Evolutionary conservation across 2,329 filamentous ascomycete genomes (phyloP), one percentile per base, ranked within the genome.

Genomic region (Macroventuria anomochaeta): DNA sequence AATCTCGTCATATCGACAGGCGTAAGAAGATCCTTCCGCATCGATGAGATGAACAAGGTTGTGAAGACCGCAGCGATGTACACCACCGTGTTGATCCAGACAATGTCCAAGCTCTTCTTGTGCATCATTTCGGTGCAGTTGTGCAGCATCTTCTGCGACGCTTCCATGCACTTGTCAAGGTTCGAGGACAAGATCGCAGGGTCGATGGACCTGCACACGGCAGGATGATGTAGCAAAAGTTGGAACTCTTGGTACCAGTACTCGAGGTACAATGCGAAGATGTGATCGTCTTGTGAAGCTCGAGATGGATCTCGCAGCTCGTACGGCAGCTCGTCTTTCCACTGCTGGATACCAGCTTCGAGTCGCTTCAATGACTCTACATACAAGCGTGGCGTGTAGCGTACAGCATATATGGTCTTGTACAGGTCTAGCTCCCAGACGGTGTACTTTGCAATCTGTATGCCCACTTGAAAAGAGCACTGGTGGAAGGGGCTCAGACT

Each of bases 1-100:
- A 93, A 76, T n/a, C 74, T 74, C 13, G 80, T 77, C 46, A 92
- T 76, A 52, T 90, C 85, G 1, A 79, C 78, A 0, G 79, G 74
- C 0, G 83, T 85, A 10, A 85, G 83, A 8, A 83, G 79, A 41
- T 84, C 83, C 25, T 87, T 81, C 40, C 87, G 83, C 67, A 91
- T 84, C 78, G 85, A 90, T 49, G 87, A 82, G 1, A 85, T 84
- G 39, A 89, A 90, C 0, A 93, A 76, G 12, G 84, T 86, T 0
- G 88, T 89, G 63, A 91, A 90, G 51, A 90, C 86, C 21, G 88
- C 88, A 36, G 88, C 85, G 11, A 90, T 81, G 65, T 90, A 91
- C 5, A 90, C 82, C 0, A 89, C 87, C 41, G 85, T 81, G 40
- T 88, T 87, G 63, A 90, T 89, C 88, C 89, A 93, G 1, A 89